A percentile compares a stretch with the other conserved stretches of the same genome.
These are phyloP conservation scores for Aechmea fasciata DNA, from an alignment of 176 grass and related monocot species.

Conservation along the genomic window DNA sequence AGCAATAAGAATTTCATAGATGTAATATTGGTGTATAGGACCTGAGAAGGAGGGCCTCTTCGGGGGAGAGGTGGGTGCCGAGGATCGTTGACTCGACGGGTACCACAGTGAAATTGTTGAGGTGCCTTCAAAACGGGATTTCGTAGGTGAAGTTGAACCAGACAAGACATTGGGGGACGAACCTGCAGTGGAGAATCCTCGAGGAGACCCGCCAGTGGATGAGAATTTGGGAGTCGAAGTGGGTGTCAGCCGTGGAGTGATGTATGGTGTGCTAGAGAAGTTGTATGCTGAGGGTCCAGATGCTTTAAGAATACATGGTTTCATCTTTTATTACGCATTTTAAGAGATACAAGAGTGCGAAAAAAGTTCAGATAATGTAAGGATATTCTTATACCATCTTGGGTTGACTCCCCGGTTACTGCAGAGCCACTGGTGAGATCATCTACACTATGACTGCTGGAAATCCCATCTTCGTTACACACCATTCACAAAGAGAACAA, in stretches of 20 bases:
- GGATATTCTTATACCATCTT: conserved; percentile 36
- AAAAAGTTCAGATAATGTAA: background rate
- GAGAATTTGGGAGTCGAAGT: conserved; percentile 38
- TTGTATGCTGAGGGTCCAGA: conserved; percentile 34
- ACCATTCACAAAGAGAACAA: conserved; percentile 8
- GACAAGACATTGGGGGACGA: conserved; percentile 63
- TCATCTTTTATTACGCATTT: background rate
- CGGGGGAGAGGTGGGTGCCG: conserved; percentile 63
- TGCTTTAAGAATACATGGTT: conserved; percentile 23
- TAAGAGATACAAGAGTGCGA: background rate
- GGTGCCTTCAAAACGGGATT: conserved; percentile 32
- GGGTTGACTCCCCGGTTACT: conserved; percentile 27
- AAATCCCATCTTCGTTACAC: conserved; percentile 48
- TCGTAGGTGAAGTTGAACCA: conserved; percentile 59
- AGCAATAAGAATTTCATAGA: background rate
- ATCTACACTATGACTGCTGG: conserved; percentile 29
- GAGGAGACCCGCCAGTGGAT: conserved; percentile 39
- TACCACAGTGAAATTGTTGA: conserved; percentile 42
- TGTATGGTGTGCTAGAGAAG: conserved; percentile 65
- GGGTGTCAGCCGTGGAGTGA: conserved; percentile 29
- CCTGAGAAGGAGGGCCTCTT: conserved; percentile 57
- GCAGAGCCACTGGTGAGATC: conserved; percentile 39
- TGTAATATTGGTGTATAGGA: background rate
- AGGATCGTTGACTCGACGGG: conserved; percentile 61
- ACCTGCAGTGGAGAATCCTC: conserved; percentile 45